Evolutionary conservation across 2,329 filamentous ascomycete species (phyloP), one percentile per base, ranked within the genome.

Genomic region (Nothophaeocryptopus gaeumannii): DNA sequence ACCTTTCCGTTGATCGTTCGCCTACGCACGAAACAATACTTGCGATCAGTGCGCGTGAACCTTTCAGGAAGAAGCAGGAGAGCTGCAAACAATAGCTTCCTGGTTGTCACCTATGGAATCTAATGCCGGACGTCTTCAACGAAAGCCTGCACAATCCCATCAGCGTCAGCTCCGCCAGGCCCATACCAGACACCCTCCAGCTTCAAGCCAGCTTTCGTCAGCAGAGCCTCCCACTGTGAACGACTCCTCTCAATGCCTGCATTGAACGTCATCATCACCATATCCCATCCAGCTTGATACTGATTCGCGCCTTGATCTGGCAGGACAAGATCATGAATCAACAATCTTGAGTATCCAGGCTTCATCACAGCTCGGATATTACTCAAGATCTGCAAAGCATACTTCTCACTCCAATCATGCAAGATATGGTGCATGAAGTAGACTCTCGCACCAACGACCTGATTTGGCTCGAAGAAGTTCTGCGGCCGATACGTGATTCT

Each of bases 331-430:
- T 49, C 46, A 29, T 42, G 33, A 9, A 44, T 44, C 9, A 49
- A 2, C 2, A 49, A n/a, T 8, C 40, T 39, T 7, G 39, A 41
- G 12, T 15, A 39, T 16, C 33, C 46, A 2, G 39, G 12, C 7
- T 38, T 32, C 39, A 35, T 49, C 8, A 31, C 39, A 15, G 39
- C 10, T 5, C 30, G 32, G 7, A 51, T 29, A 12, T 40, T 34
- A n/a, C 32, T 15, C 16, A 62, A 39, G 31, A 63, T 62, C 31
- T 43, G 33, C 13, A 33, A 33, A 8, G 44, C 44, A 20, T 47
- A 47, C 36, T 47, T 47, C n/a, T 47, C 44, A 5, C 44, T 47
- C 44, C 44, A 47, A 36, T 47, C 44, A 16, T 47, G 44, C 20
- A 47, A 20, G 11, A 47, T 47, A 12, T 41, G 39, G 16, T 41